Base-by-base conservation (phyloP, 2,329 filamentous ascomycete species). In the Cytospora paraplurivora region DNA sequence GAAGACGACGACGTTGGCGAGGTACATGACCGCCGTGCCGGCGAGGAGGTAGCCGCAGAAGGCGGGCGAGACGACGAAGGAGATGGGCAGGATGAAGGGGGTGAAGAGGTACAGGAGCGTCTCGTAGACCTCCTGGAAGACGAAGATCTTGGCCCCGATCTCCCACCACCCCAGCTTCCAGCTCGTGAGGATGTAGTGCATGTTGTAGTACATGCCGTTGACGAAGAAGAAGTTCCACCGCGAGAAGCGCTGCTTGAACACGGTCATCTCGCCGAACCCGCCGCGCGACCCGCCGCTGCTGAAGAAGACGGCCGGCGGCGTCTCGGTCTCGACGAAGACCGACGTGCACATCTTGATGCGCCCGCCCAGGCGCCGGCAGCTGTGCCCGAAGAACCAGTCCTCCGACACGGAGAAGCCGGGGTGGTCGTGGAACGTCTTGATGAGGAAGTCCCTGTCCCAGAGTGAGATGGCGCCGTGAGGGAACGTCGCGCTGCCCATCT, bases 171-270 rank as follows among this genome's bases (percentile, higher is more conserved):
- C 79, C 8, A 83, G 72, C 61, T 78, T 78, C 81, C 81, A 83
- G 63, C 72, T 76, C 12, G 70, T 70, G 1, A 82, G 61, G 19
- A 83, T 78, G 60, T 83, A 82, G 4, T 70, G 67, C 67, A 81
- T 70, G 66, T 82, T 78, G 67, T 81, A 79, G 69, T 74, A 81
- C 69, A 82, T 75, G 15, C 80, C 76, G 49, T 78, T 78, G 2
- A 81, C 76, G 59, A 81, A 79, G 71, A 83, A 82, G 71, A 82
- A 82, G 56, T 82, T 82, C 81, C 81, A 82, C 15, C 80, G 72
- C 57, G 75, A 75, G 67, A 83, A 82, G 1, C 81, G 73, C 68
- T 83, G 81, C 63, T 76, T 77, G 70, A 79, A 81, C n/a, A 83
- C 76, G 0, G 80, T 82, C 78, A 80, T 82, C 68, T 83, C 81